Percentiles rank a stretch among this genome's conserved stretches.
phyloP scores from a whole-genome alignment of 1,139 yeast species.

The Lodderomyces orthopsilosis region DNA sequence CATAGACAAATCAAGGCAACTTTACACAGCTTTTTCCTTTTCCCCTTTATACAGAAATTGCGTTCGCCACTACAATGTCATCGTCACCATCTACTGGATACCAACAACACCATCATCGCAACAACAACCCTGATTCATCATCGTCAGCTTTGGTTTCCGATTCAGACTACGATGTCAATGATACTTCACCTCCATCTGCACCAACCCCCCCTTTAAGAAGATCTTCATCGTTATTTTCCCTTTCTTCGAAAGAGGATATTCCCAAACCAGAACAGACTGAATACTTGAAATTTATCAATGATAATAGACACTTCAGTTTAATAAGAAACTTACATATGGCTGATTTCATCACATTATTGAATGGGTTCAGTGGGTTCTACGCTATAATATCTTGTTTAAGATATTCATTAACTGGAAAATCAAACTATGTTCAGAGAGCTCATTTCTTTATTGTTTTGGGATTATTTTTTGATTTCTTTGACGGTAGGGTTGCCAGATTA shows the following conservation, averaged over 20 bases:
- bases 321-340: conserved; percentile 87
- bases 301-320: conserved; percentile 74
- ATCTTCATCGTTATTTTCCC: conserved; percentile 42
- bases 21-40: too few species aligned
- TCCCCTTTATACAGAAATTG: not conserved
- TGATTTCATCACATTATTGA: conserved; percentile 88
- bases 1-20: not conserved
- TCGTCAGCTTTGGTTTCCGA: conserved; percentile 40
- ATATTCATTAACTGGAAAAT: conserved; percentile 64
- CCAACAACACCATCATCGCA: conserved; percentile 6
- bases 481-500: conserved; percentile 94
- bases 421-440: conserved; percentile 81
- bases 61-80: conserved; percentile 2
- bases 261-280: conserved; percentile 72
- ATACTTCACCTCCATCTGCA: conserved; percentile 7
- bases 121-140: conserved; percentile 14
- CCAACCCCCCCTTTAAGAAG: conserved; percentile 36
- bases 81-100: conserved; percentile 12
- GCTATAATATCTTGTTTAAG: conserved; percentile 83
- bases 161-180: conserved; percentile 10
- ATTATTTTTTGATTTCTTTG: conserved; percentile 90
- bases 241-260: conserved; percentile 39
- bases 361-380: conserved; percentile 88
- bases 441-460: conserved; percentile 87
- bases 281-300: conserved; percentile 73